Percentiles rank a stretch among this genome's conserved stretches.
Conservation (phyloP, 2,329 filamentous ascomycete genomes). For the Thelonectria rubi region DNA sequence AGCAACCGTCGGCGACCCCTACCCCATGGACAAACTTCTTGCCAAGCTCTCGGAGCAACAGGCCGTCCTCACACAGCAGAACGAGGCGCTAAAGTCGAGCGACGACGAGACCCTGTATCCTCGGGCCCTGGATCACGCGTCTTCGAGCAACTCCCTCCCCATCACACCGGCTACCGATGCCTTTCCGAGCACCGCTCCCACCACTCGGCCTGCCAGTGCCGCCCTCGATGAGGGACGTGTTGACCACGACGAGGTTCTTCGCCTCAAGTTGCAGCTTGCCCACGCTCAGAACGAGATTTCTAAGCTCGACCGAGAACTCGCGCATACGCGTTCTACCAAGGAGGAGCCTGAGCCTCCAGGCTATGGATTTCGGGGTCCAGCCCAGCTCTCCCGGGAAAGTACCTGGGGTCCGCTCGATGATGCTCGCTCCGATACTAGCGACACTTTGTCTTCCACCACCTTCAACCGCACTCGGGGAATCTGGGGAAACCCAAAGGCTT, state of each 20-base stretch:
- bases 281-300: slow-evolving; percentile 75
- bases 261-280: slow-evolving; percentile 76
- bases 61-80: slow-evolving; percentile 66
- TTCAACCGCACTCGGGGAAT: slow-evolving; percentile 65
- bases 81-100: slow-evolving; percentile 58
- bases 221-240: slow-evolving; percentile 53
- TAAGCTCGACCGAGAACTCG: slow-evolving; percentile 75
- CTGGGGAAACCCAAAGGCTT: slow-evolving; percentile 61
- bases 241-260: slow-evolving; percentile 68
- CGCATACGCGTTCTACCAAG: slow-evolving; percentile 69
- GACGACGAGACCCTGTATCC: slow-evolving; percentile 51
- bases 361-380: slow-evolving; percentile 35
- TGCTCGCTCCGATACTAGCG: slow-evolving; percentile 64
- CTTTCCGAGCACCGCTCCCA: slow-evolving; percentile 58
- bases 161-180: slow-evolving; percentile 69
- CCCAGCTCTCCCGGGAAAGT: slow-evolving; percentile 49
- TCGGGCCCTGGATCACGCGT: slow-evolving; percentile 55
- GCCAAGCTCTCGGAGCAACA: slow-evolving; percentile 79
- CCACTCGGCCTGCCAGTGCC: slow-evolving; percentile 63
- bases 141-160: slow-evolving; percentile 67
- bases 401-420: slow-evolving; percentile 66
- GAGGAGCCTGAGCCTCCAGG: slow-evolving; percentile 53
- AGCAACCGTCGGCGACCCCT: slow-evolving; percentile 50
- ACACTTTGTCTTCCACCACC: slow-evolving; percentile 59
- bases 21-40: slow-evolving; percentile 76